phyloP scores from a whole-genome alignment of 108 stramenopile species.

The Fistulifera pelliculosa region DNA sequence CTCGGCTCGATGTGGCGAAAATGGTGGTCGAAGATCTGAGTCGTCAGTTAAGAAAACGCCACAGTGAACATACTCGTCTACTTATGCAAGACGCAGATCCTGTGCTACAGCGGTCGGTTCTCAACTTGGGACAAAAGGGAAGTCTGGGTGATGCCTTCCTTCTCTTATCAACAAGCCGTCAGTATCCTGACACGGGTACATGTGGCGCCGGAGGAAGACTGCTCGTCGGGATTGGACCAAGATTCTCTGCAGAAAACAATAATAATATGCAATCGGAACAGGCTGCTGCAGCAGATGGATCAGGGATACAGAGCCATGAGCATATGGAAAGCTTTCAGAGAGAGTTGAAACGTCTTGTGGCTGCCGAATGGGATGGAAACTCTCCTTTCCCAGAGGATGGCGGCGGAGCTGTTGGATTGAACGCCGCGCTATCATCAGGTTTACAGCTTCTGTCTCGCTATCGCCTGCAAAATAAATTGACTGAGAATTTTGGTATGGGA shows the following conservation, averaged over 20 bases:
- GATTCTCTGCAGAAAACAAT: background rate
- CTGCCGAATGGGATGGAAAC: conserved; percentile 31
- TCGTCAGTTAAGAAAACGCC: conserved; percentile 47
- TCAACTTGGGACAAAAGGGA: conserved; percentile 17
- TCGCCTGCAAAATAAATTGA: conserved; percentile 44
- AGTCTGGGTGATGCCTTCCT: conserved; percentile 43
- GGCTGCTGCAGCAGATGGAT: conserved; percentile 5
- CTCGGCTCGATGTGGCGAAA: conserved; percentile 68
- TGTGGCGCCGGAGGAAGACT: conserved; percentile 72
- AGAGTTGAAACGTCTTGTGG: conserved; percentile 52
- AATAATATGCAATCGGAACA: background rate
- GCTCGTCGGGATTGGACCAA: conserved; percentile 54
- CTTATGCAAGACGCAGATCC: conserved; percentile 26
- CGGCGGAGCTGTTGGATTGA: conserved; percentile 63
- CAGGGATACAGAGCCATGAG: conserved; percentile 3
- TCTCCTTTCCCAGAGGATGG: conserved; percentile 62
- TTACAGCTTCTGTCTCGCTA: conserved; percentile 66
- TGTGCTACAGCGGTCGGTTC: conserved; percentile 21
- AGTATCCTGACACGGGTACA: conserved; percentile 33
- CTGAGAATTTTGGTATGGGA: conserved; percentile 77
- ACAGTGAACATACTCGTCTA: conserved; percentile 43
- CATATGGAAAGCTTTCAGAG: conserved; percentile 53
- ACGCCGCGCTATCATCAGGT: conserved; percentile 58
- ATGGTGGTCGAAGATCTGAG: conserved; percentile 62
- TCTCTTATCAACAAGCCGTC: conserved; percentile 52